A percentile compares a stretch with the other conserved stretches of the same genome.
phyloP scores from a whole-genome alignment of 768 basidiomycete species.

The Tubosaeta brunneosetosa region DNA sequence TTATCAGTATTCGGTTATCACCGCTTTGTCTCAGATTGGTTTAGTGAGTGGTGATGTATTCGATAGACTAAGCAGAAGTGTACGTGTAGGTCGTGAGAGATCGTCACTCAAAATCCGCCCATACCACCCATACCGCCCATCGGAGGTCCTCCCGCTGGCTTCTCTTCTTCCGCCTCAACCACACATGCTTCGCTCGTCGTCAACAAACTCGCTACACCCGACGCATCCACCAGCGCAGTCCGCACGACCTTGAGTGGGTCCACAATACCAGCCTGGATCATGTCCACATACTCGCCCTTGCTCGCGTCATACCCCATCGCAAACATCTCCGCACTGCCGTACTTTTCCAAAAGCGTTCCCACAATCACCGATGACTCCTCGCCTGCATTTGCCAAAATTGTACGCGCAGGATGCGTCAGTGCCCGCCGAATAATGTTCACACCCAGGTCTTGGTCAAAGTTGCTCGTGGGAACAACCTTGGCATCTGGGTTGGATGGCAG shows the following conservation, averaged over 20 bases:
- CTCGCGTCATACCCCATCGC: slow-evolving; percentile 86
- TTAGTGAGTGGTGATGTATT: slow-evolving; percentile 24
- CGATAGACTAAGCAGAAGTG: slow-evolving; percentile 11
- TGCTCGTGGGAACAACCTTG: slow-evolving; percentile 68
- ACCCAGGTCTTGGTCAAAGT: slow-evolving; percentile 98
- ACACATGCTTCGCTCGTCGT: slow-evolving; percentile 92
- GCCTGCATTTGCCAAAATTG: slow-evolving; percentile 90
- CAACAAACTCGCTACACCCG: slow-evolving; percentile 88
- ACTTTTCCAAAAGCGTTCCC: slow-evolving; percentile 71
- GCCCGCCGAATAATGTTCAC: slow-evolving; percentile 90
- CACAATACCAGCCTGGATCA: slow-evolving; percentile 91
- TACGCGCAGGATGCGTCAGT: slow-evolving; percentile 75
- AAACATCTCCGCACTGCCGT: slow-evolving; percentile 73
- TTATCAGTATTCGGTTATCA: neutral
- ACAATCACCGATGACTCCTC: slow-evolving; percentile 93
- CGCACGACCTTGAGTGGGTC: slow-evolving; percentile 96
- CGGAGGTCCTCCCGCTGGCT: slow-evolving; percentile 48
- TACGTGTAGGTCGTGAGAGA: slow-evolving; percentile 3
- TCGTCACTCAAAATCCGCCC: slow-evolving; percentile 40
- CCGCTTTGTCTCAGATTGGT: neutral
- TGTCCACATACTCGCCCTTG: slow-evolving; percentile 90
- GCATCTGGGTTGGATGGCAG: slow-evolving; percentile 52
- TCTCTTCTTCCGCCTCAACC: slow-evolving; percentile 85
- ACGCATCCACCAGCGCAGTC: slow-evolving; percentile 88
- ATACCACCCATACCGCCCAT: slow-evolving; percentile 60